Percentiles rank a stretch among this genome's conserved stretches.
Conservation (phyloP, 2,329 filamentous ascomycete species). For the Neophaeococcomyces aloes region DNA sequence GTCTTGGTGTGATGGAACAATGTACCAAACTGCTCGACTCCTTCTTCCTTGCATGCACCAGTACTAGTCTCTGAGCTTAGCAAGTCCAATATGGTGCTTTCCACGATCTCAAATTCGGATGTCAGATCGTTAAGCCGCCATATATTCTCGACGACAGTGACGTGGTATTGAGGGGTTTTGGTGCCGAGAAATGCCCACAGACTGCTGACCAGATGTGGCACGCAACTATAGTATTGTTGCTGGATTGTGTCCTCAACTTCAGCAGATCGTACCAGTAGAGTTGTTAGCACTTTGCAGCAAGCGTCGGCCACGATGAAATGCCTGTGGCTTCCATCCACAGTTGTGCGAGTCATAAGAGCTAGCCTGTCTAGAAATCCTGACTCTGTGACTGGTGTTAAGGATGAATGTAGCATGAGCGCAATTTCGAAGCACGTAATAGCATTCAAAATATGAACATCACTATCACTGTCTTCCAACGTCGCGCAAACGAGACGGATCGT, state of each 20-base stretch:
- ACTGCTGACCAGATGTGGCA: slow-evolving; percentile 57
- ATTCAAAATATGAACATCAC: too few species aligned
- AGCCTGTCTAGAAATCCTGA: background rate
- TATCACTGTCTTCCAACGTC: too few species aligned
- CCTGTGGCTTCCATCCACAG: background rate
- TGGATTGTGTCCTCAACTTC: slow-evolving; percentile 8
- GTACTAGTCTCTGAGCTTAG: slow-evolving; percentile 21
- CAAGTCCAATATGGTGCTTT: slow-evolving; percentile 38
- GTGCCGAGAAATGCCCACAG: slow-evolving; percentile 75
- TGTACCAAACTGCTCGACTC: slow-evolving; percentile 59
- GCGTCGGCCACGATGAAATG: slow-evolving; percentile 7
- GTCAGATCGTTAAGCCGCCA: slow-evolving; percentile 76
- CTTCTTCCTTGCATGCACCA: slow-evolving; percentile 38
- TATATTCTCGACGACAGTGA: slow-evolving; percentile 76
- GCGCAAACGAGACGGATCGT: too few species aligned
- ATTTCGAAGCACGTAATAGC: too few species aligned
- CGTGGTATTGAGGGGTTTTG: slow-evolving; percentile 81
- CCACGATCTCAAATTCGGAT: slow-evolving; percentile 59
- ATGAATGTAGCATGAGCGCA: too few species aligned
- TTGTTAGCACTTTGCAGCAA: slow-evolving; percentile 15
- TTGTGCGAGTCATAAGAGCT: background rate
- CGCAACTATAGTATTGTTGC: slow-evolving; percentile 47
- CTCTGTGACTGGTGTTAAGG: background rate
- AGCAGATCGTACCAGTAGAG: slow-evolving; percentile 17
- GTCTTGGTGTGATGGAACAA: slow-evolving; percentile 63